Evolutionary conservation across 164 flowering plant species (phyloP).

Genomic region (Echeveria elegans): DNA sequence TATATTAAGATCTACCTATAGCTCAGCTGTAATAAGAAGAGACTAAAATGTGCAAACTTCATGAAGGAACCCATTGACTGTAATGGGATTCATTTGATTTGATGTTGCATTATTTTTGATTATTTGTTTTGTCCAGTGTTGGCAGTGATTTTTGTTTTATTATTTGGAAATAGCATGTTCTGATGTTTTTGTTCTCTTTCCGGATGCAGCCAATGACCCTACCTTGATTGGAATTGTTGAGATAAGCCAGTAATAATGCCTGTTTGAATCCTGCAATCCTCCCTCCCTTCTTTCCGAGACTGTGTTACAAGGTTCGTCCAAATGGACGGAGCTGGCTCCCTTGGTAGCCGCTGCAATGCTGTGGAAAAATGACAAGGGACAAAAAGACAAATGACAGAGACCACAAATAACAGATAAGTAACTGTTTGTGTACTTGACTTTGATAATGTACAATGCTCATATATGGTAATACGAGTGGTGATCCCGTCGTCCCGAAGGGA

Average conservation of each 20-base stretch:
- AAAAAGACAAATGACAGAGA: too few species aligned
- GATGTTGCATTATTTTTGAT: neutral
- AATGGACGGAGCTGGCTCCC: neutral
- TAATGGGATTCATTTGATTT: constrained; percentile 1
- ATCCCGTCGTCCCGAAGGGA: too few species aligned
- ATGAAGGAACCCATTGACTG: neutral
- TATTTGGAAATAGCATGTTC: constrained; percentile 1
- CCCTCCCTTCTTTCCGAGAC: neutral
- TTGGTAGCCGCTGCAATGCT: neutral
- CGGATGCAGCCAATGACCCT: neutral
- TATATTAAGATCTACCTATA: neutral
- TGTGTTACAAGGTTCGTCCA: neutral
- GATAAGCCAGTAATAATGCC: neutral
- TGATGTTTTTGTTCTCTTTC: neutral
- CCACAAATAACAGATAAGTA: too few species aligned
- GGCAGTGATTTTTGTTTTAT: neutral
- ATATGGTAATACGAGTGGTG: too few species aligned
- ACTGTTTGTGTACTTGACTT: too few species aligned
- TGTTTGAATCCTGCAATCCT: neutral
- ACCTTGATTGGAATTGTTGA: neutral
- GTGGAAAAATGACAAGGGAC: too few species aligned
- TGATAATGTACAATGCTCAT: too few species aligned
- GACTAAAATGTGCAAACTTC: neutral
- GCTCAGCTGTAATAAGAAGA: neutral
- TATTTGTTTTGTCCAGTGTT: too few species aligned